Conservation (phyloP, 1,139 yeast species). For the Pichia sp. region DNA sequence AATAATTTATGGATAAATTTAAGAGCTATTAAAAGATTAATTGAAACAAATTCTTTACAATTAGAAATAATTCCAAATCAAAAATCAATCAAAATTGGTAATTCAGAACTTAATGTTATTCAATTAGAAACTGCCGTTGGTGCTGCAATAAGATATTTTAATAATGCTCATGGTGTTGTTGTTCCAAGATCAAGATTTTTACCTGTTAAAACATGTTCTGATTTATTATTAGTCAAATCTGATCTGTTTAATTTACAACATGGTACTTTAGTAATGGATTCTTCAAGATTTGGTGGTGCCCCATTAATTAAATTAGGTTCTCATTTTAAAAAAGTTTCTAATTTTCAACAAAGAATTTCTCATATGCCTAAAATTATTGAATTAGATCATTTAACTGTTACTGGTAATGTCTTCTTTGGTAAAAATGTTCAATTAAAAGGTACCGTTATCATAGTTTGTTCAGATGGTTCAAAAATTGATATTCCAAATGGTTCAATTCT, state of each 20-base stretch:
- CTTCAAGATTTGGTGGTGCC: conserved; percentile 83
- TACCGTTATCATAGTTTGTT: conserved; percentile 94
- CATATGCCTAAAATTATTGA: conserved; percentile 96
- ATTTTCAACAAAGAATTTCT: conserved; percentile 83
- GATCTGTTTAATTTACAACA: conserved; percentile 88
- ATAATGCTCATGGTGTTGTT: conserved; percentile 94
- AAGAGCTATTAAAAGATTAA: conserved; percentile 87
- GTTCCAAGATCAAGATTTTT: conserved; percentile 97
- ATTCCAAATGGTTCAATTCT: conserved; percentile 93
- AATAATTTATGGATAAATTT: conserved; percentile 96
- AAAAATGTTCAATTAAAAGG: conserved; percentile 90
- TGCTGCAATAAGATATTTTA: conserved; percentile 95
- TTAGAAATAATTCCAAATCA: conserved; percentile 94
- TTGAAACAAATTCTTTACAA: conserved; percentile 76
- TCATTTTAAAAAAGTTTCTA: conserved; percentile 90
- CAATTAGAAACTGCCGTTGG: conserved; percentile 99
- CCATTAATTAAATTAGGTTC: conserved; percentile 95
- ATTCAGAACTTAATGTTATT: conserved; percentile 73
- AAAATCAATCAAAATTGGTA: conserved; percentile 75
- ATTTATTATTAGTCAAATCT: conserved; percentile 89
- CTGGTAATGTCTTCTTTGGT: conserved; percentile 93
- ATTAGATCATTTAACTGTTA: conserved; percentile 92
- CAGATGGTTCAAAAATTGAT: conserved; percentile 94
- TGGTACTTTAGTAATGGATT: conserved; percentile 82
- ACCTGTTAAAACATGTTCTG: conserved; percentile 97